Percentiles rank a stretch among this genome's conserved stretches.
These are phyloP conservation scores for Pilasporangium apinafurcum DNA, from an alignment of 352 stramenopile genomes.

Conservation along the genomic window DNA sequence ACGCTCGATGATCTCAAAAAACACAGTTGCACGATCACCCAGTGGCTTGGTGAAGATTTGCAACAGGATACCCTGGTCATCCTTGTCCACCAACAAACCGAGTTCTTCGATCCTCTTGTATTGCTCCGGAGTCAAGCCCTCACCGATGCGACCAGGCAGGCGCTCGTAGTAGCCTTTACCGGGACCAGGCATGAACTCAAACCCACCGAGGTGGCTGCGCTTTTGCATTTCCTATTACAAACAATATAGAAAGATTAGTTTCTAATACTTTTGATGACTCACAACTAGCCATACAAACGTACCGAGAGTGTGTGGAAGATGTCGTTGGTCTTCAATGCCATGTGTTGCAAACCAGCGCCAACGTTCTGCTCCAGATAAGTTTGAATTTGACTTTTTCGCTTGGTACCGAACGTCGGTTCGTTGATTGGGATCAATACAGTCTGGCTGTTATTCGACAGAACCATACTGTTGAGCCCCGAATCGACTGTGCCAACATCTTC, in stretches of 20 bases:
- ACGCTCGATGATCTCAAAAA: slow-evolving; percentile 92
- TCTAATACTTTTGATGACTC: neutral
- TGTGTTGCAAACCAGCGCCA: slow-evolving; percentile 92
- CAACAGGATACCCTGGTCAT: slow-evolving; percentile 92
- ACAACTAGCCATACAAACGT: no score
- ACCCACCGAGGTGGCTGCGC: slow-evolving; percentile 61
- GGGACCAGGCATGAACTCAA: slow-evolving; percentile 85
- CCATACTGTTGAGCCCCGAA: slow-evolving; percentile 93
- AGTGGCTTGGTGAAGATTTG: slow-evolving; percentile 91
- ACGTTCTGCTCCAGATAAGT: slow-evolving; percentile 96
- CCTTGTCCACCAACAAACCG: slow-evolving; percentile 91
- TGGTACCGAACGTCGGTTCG: slow-evolving; percentile 91
- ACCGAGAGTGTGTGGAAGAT: slow-evolving; percentile 90
- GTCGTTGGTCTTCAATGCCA: slow-evolving; percentile 95
- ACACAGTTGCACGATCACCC: slow-evolving; percentile 81
- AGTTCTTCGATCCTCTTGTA: slow-evolving; percentile 90
- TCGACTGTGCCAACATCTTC: slow-evolving; percentile 94
- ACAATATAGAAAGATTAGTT: slow-evolving; percentile 1
- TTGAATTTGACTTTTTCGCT: slow-evolving; percentile 94
- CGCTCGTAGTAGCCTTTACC: slow-evolving; percentile 89
- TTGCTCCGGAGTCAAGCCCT: slow-evolving; percentile 76
- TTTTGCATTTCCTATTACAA: slow-evolving; percentile 56
- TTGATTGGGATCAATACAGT: slow-evolving; percentile 94
- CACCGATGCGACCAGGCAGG: slow-evolving; percentile 75
- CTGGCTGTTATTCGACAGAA: slow-evolving; percentile 91